These are phyloP conservation scores for Alternaria angustiovoidea DNA, from an alignment of 2,329 filamentous ascomycete species.

Conservation along the genomic window DNA sequence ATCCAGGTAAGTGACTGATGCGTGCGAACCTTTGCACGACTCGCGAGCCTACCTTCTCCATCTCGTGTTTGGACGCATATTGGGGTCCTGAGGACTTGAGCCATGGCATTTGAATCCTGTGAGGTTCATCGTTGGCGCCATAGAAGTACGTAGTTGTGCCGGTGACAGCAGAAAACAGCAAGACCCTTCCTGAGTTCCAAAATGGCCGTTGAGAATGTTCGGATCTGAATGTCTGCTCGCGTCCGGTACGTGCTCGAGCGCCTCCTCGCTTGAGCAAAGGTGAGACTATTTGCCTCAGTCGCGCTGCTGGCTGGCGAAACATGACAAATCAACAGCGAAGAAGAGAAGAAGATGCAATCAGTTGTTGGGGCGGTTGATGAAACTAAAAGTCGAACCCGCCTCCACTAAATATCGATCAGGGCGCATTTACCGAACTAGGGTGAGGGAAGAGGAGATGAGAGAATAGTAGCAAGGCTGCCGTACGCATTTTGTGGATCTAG, in stretches of 20 bases:
- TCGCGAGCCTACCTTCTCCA: slow-evolving; percentile 56
- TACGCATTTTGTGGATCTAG: slow-evolving; percentile 41
- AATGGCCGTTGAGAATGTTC: slow-evolving; percentile 43
- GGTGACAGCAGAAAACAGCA: slow-evolving; percentile 60
- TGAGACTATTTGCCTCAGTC: slow-evolving; percentile 40
- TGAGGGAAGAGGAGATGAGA: slow-evolving; percentile 25
- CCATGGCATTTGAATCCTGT: slow-evolving; percentile 39
- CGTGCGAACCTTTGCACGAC: not conserved
- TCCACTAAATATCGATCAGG: slow-evolving; percentile 37
- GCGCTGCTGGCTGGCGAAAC: slow-evolving; percentile 43
- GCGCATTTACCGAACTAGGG: slow-evolving; percentile 25
- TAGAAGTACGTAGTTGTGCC: slow-evolving; percentile 62
- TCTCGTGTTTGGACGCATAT: slow-evolving; percentile 61
- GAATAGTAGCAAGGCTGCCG: slow-evolving; percentile 27
- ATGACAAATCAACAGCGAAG: slow-evolving; percentile 28
- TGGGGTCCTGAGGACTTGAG: slow-evolving; percentile 39
- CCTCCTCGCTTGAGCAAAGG: slow-evolving; percentile 40
- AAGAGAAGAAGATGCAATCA: slow-evolving; percentile 20
- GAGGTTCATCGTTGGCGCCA: slow-evolving; percentile 55
- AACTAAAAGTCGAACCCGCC: slow-evolving; percentile 29
- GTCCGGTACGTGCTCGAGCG: slow-evolving; percentile 36
- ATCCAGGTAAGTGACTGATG: slow-evolving; percentile 9
- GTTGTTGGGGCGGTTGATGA: slow-evolving; percentile 22
- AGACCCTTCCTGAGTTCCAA: slow-evolving; percentile 58
- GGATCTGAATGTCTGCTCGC: slow-evolving; percentile 33